Evolutionary conservation across 495 filamentous ascomycete species (phyloP).

Genomic region (Bacidia gigantensis): DNA sequence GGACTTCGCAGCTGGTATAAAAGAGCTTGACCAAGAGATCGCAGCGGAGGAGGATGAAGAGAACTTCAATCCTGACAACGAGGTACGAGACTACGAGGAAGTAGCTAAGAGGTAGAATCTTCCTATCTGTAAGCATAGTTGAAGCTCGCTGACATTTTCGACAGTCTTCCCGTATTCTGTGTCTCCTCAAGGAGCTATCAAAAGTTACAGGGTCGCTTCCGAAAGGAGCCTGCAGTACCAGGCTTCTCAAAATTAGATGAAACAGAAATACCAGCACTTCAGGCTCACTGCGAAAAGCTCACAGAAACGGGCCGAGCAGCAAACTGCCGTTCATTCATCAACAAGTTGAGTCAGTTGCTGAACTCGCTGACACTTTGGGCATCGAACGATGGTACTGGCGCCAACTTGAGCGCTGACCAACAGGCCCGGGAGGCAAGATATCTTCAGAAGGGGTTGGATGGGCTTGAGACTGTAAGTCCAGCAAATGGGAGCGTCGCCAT

Average conservation of each 20-base stretch:
- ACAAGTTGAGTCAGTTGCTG: slow-evolving; percentile 33
- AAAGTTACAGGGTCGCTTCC: slow-evolving; percentile 40
- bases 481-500: slow-evolving; percentile 9
- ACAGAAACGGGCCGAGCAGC: slow-evolving; percentile 34
- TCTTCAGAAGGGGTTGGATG: slow-evolving; percentile 28
- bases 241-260: slow-evolving; percentile 35
- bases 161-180: slow-evolving; percentile 44
- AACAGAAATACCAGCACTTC: slow-evolving; percentile 43
- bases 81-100: slow-evolving; percentile 40
- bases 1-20: slow-evolving; percentile 45
- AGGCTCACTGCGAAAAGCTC: slow-evolving; percentile 39
- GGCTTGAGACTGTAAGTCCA: slow-evolving; percentile 34
- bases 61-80: slow-evolving; percentile 31
- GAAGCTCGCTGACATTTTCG: not conserved
- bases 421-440: slow-evolving; percentile 26
- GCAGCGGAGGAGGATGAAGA: slow-evolving; percentile 31
- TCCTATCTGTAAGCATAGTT: no score
- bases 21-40: slow-evolving; percentile 37
- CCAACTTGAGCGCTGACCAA: slow-evolving; percentile 30
- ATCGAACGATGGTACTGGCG: slow-evolving; percentile 28
- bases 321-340: slow-evolving; percentile 33
- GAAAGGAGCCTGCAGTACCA: slow-evolving; percentile 31
- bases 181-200: slow-evolving; percentile 36
- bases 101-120: slow-evolving; percentile 27
- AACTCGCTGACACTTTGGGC: slow-evolving; percentile 41